Conservation (phyloP, 768 basidiomycete genomes). For the Mycena polygramma region DNA sequence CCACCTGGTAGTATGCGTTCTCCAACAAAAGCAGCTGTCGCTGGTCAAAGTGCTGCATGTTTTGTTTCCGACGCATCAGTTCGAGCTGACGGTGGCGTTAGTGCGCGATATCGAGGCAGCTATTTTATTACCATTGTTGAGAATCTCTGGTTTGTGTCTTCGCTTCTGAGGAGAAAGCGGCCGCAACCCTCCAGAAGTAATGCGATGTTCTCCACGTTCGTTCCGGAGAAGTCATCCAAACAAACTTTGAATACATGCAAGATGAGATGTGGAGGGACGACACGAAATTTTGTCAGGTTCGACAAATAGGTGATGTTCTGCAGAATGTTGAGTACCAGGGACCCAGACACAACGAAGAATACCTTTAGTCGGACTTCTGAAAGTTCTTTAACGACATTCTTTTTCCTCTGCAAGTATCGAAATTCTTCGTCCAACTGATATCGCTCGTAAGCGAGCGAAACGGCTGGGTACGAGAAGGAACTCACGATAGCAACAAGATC, state of each 20-base stretch:
- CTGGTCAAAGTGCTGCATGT: constrained; percentile 92
- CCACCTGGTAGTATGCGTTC: constrained; percentile 97
- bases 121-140: constrained; percentile 79
- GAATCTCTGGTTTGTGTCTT: constrained; percentile 90
- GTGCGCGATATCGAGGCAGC: neutral
- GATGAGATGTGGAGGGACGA: constrained; percentile 92
- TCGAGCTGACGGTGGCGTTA: constrained; percentile 72
- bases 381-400: constrained; percentile 91
- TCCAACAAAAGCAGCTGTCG: constrained; percentile 91
- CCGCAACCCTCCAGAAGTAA: constrained; percentile 95
- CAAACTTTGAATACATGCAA: constrained; percentile 98
- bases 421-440: constrained; percentile 95
- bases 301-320: constrained; percentile 92
- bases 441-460: constrained; percentile 15
- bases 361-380: constrained; percentile 90
- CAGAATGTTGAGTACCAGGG: constrained; percentile 15
- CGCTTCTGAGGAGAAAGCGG: constrained; percentile 87
- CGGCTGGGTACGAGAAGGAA: constrained; percentile 30
- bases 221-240: constrained; percentile 93
- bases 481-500: constrained; percentile 87
- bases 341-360: neutral
- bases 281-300: constrained; percentile 94
- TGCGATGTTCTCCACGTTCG: constrained; percentile 94
- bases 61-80: constrained; percentile 95
- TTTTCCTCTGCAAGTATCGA: constrained; percentile 93